Evolutionary conservation across 2,329 filamentous ascomycete genomes (phyloP).

Genomic region (Monascus ruber): DNA sequence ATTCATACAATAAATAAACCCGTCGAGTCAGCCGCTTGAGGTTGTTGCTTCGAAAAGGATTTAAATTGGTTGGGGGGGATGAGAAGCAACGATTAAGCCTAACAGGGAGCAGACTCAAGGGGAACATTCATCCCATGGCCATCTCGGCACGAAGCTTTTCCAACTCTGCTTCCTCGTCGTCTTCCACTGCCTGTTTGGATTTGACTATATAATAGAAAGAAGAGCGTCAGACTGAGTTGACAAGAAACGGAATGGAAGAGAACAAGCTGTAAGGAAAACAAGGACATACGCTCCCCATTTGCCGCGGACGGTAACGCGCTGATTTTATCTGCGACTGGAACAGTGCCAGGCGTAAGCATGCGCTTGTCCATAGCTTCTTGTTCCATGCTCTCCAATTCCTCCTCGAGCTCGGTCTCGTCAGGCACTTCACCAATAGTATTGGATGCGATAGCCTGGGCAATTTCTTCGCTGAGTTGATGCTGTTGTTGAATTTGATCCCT

Average conservation of each 20-base stretch:
- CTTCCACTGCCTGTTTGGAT: conserved; percentile 53
- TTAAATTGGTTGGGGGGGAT: too few species aligned
- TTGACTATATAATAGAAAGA: conserved; percentile 23
- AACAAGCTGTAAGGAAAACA: background rate
- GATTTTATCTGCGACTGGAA: conserved; percentile 70
- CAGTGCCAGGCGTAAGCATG: conserved; percentile 79
- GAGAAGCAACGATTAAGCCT: too few species aligned
- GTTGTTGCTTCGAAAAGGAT: too few species aligned
- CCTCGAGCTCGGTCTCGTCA: conserved; percentile 78
- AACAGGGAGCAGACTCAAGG: background rate
- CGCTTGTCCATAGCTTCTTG: conserved; percentile 88
- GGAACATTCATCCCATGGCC: conserved; percentile 60
- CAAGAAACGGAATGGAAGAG: background rate
- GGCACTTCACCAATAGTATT: conserved; percentile 55
- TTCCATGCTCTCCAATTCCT: conserved; percentile 74
- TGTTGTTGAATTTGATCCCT: conserved; percentile 89
- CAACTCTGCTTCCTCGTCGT: conserved; percentile 93
- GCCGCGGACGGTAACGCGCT: conserved; percentile 64
- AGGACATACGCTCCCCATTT: conserved; percentile 60
- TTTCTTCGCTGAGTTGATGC: conserved; percentile 87
- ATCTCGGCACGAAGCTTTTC: conserved; percentile 91
- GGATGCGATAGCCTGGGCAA: conserved; percentile 71
- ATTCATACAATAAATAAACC: too few species aligned
- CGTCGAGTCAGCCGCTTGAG: too few species aligned
- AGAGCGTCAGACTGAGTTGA: conserved; percentile 1